Percentiles rank a stretch among this genome's conserved stretches.
These are phyloP conservation scores for Tricholoma bakamatsutake DNA, from an alignment of 768 basidiomycete genomes.

Conservation along the genomic window DNA sequence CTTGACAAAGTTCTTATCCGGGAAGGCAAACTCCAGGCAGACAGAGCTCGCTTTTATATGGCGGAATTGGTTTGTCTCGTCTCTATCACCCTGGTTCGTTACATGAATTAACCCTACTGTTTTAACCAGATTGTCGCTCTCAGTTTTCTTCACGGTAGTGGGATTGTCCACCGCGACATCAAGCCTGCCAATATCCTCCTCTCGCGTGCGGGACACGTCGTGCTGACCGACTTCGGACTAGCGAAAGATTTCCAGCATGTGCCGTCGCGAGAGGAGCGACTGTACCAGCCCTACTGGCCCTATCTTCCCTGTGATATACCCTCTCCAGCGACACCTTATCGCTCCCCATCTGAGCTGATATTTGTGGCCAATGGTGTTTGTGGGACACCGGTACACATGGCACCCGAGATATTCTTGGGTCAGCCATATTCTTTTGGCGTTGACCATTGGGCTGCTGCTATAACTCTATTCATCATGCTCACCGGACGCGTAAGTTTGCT, in stretches of 20 bases:
- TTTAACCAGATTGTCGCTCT: background rate
- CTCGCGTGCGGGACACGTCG: background rate
- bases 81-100: background rate
- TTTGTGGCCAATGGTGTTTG: background rate
- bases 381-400: constrained; percentile 1
- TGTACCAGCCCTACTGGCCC: background rate
- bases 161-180: constrained; percentile 1
- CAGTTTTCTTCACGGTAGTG: background rate
- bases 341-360: background rate
- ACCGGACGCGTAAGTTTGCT: background rate
- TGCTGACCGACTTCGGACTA: background rate
- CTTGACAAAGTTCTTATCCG: background rate
- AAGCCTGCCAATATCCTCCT: constrained; percentile 3
- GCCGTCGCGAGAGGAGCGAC: background rate
- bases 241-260: background rate
- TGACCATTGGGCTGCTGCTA: background rate
- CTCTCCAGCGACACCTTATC: background rate
- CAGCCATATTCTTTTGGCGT: background rate
- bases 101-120: background rate
- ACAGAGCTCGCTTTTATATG: background rate
- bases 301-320: background rate
- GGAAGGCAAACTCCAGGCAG: background rate
- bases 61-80: constrained; percentile 1
- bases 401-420: background rate
- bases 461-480: background rate